phyloP scores from a whole-genome alignment of 768 basidiomycete genomes.

The Hygrophoropsis aurantiaca region DNA sequence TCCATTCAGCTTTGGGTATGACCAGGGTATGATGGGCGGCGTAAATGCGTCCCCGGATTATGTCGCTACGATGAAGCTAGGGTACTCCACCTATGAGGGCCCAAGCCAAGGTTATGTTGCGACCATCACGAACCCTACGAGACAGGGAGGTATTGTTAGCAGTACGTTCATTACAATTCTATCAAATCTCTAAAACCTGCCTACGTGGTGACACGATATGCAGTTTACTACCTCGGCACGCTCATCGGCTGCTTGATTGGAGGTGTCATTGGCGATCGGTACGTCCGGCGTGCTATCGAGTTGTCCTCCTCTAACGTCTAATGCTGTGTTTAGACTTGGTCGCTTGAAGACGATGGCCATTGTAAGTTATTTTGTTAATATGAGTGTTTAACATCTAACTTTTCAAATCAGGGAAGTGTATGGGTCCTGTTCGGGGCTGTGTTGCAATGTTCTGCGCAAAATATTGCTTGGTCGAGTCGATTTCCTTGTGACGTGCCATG shows the following conservation, averaged over 20 bases:
- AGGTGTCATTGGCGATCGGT: conserved; percentile 36
- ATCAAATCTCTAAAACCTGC: neutral
- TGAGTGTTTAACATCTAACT: neutral
- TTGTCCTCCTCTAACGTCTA: neutral
- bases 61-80: conserved; percentile 39
- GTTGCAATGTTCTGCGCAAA: conserved; percentile 43
- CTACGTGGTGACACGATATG: neutral
- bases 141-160: conserved; percentile 46
- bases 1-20: conserved; percentile 51
- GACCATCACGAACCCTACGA: conserved; percentile 41
- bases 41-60: conserved; percentile 48
- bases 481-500: too few species aligned
- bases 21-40: conserved; percentile 49
- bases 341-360: conserved; percentile 40
- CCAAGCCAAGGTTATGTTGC: conserved; percentile 42
- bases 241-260: conserved; percentile 41
- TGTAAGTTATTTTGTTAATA: conserved; percentile 8
- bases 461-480: conserved; percentile 35
- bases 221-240: conserved; percentile 44
- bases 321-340: conserved; percentile 28
- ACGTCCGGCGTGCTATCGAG: too few species aligned
- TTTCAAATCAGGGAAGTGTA: conserved; percentile 29
- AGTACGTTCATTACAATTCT: conserved; percentile 26
- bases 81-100: conserved; percentile 39
- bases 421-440: conserved; percentile 44